These are phyloP conservation scores for Fibroporia radiculosa DNA, from an alignment of 768 basidiomycete species.

Conservation along the genomic window DNA sequence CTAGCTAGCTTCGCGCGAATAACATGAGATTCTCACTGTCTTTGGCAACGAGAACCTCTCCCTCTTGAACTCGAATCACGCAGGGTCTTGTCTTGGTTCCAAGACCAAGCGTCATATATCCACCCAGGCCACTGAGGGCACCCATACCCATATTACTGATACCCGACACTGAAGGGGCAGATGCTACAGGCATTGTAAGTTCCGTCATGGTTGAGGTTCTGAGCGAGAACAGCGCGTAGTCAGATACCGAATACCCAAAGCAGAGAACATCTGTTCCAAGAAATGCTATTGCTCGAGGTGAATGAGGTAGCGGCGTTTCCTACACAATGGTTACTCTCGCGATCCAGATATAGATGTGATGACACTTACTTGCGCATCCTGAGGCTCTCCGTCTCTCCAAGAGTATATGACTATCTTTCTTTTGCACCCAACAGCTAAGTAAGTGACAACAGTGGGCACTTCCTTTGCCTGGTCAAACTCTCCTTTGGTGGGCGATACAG, in stretches of 20 bases:
- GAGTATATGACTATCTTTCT: conserved; percentile 79
- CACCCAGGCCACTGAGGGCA: conserved; percentile 71
- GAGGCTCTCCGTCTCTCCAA: conserved; percentile 80
- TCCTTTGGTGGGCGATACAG: conserved; percentile 10
- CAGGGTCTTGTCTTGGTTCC: conserved; percentile 68
- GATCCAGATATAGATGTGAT: neutral
- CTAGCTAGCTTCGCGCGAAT: neutral
- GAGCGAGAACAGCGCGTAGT: conserved; percentile 68
- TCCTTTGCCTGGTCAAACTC: conserved; percentile 27
- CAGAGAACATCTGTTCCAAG: conserved; percentile 52
- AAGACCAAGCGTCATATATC: conserved; percentile 80
- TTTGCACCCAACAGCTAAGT: conserved; percentile 78
- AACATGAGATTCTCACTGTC: conserved; percentile 50
- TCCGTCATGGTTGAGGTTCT: conserved; percentile 50
- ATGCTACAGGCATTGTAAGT: conserved; percentile 33
- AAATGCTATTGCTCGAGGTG: conserved; percentile 80
- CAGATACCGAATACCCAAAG: conserved; percentile 75
- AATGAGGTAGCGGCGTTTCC: conserved; percentile 84
- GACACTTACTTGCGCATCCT: conserved; percentile 53
- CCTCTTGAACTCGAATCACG: conserved; percentile 44
- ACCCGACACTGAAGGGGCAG: conserved; percentile 29
- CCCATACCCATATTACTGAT: conserved; percentile 51
- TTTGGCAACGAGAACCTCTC: conserved; percentile 65
- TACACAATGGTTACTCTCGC: conserved; percentile 25
- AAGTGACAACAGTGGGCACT: conserved; percentile 64